Conservation (phyloP, 257 asterid genomes). For the Solanum etuberosum region DNA sequence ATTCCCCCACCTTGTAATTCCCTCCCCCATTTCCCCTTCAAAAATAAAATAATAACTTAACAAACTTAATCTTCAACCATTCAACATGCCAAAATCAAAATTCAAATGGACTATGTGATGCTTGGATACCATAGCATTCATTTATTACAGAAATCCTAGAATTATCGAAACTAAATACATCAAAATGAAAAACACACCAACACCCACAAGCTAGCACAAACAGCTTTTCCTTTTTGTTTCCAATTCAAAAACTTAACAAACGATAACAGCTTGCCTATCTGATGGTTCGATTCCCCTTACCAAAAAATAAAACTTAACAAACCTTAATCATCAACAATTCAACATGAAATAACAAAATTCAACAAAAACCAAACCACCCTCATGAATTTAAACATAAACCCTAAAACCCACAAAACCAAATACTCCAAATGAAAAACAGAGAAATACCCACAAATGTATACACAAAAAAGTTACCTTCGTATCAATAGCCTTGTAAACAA, state of each 20-base stretch:
- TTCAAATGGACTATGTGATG: not conserved
- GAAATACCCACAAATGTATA: not conserved
- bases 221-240: not conserved
- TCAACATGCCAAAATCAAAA: not conserved
- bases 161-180: not conserved
- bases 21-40: not conserved
- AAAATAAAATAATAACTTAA: not conserved
- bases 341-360: not conserved
- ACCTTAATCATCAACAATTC: not conserved
- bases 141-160: not conserved
- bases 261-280: not conserved
- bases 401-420: not conserved
- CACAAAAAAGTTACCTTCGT: slow-evolving; percentile 49
- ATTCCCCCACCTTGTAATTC: not conserved
- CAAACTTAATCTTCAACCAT: not conserved
- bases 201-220: not conserved
- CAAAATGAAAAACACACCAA: not conserved
- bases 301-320: not conserved
- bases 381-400: not conserved
- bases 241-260: not conserved
- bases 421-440: not conserved
- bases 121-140: not conserved
- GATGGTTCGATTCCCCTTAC: not conserved
- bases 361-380: not conserved
- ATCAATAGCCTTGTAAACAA: slow-evolving; percentile 90